Evolutionary conservation across 345 rosid species (phyloP).

Genomic region (Zanthoxylum bungeanum): DNA sequence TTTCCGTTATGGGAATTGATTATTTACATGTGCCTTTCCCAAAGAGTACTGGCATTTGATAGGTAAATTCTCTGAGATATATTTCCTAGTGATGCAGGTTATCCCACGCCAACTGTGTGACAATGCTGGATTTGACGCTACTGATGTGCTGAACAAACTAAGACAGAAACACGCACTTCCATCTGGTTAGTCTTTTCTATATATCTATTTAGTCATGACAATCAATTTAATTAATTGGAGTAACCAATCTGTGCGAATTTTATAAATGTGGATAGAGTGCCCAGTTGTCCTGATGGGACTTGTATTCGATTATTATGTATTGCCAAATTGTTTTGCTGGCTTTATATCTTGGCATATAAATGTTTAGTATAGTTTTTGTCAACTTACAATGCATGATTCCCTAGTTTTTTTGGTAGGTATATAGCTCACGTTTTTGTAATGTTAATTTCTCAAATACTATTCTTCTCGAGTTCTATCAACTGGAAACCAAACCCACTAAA

Average conservation of each 20-base stretch:
- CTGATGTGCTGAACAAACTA: constrained; percentile 94
- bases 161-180: constrained; percentile 94
- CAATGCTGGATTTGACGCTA: constrained; percentile 99
- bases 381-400: background rate
- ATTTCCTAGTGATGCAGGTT: constrained; percentile 45
- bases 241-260: background rate
- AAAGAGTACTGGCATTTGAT: background rate
- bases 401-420: background rate
- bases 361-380: background rate
- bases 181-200: constrained; percentile 51
- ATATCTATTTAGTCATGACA: background rate
- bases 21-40: background rate
- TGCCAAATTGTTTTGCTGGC: background rate
- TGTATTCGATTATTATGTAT: background rate
- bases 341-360: background rate
- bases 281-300: background rate
- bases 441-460: no score
- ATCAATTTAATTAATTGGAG: background rate
- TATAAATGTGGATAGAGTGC: background rate
- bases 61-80: background rate
- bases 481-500: background rate
- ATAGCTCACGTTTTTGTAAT: no score
- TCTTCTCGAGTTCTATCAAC: background rate
- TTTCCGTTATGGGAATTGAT: background rate
- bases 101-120: constrained; percentile 96